A percentile compares a stretch with the other conserved stretches of the same genome.
Evolutionary conservation across 2,329 filamentous ascomycete species (phyloP).

Genomic region (Dendryphion nanum): DNA sequence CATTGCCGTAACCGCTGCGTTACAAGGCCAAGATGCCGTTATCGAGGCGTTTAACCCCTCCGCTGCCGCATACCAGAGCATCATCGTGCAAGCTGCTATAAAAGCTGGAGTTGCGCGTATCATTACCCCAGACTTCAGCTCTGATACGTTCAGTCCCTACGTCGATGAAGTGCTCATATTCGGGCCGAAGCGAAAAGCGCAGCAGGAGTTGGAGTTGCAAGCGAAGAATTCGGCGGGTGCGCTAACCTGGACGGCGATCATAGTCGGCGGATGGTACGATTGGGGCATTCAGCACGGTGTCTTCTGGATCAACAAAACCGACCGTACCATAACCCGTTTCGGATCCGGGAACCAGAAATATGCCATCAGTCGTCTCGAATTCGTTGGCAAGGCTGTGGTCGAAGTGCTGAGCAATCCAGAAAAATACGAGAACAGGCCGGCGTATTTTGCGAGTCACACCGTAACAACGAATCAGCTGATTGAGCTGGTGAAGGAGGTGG

Average conservation of each 20-base stretch:
- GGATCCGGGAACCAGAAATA: slow-evolving; percentile 4
- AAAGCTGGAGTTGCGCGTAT: slow-evolving; percentile 4
- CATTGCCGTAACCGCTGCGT: slow-evolving; percentile 1
- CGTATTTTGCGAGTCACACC: slow-evolving; percentile 6
- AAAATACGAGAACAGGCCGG: slow-evolving; percentile 3
- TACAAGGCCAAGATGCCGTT: slow-evolving; percentile 5
- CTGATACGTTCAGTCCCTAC: slow-evolving; percentile 4
- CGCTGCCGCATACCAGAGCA: slow-evolving; percentile 2
- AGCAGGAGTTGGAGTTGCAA: slow-evolving; percentile 3
- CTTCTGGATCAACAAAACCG: slow-evolving; percentile 5
- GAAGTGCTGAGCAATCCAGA: slow-evolving; percentile 3
- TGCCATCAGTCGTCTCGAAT: neutral
- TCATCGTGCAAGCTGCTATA: slow-evolving; percentile 5
- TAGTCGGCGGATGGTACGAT: slow-evolving; percentile 6
- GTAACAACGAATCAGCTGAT: slow-evolving; percentile 3
- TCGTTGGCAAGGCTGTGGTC: slow-evolving; percentile 1
- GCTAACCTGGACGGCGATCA: slow-evolving; percentile 5
- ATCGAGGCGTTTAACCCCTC: slow-evolving; percentile 5
- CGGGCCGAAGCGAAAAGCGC: slow-evolving; percentile 3
- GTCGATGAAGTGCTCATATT: neutral
- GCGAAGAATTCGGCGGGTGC: neutral
- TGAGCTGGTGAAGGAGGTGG: neutral
- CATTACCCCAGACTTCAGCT: slow-evolving; percentile 7
- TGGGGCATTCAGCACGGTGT: slow-evolving; percentile 4
- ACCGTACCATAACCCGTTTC: slow-evolving; percentile 5